Evolutionary conservation across 31 red algal species (phyloP).

Genomic region (Odonthalia washingtoniensis): DNA sequence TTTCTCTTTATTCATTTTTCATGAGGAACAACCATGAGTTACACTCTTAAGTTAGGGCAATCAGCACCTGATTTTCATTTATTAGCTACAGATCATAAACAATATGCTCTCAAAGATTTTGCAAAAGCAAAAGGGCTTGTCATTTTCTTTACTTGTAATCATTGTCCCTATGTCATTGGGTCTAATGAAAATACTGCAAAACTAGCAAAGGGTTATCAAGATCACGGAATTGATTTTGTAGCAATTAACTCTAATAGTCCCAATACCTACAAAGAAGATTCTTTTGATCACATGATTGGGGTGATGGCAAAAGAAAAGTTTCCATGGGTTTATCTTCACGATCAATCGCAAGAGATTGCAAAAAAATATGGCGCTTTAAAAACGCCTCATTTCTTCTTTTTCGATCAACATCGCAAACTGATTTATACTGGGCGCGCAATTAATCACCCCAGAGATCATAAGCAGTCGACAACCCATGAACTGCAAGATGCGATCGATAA

Average conservation of each 20-base stretch:
- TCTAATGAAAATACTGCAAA: constrained; percentile 2
- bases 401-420: constrained; percentile 19
- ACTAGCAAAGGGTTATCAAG: constrained; percentile 23
- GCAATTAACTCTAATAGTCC: constrained; percentile 32
- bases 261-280: constrained; percentile 27
- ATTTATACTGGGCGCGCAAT: constrained; percentile 10
- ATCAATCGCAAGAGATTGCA: constrained; percentile 16
- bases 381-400: constrained; percentile 43
- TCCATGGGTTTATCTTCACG: constrained; percentile 37
- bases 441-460: too few species aligned
- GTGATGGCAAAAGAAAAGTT: neutral
- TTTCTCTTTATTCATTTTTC: too few species aligned
- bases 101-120: constrained; percentile 7
- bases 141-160: constrained; percentile 45
- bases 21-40: too few species aligned
- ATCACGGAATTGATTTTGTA: constrained; percentile 4
- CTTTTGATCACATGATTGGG: constrained; percentile 22
- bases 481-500: too few species aligned
- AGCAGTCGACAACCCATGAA: too few species aligned
- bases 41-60: constrained; percentile 23
- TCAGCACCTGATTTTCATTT: constrained; percentile 18
- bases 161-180: constrained; percentile 41
- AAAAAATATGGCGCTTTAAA: constrained; percentile 28
- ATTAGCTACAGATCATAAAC: constrained; percentile 4
- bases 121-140: constrained; percentile 1